These are phyloP conservation scores for Eutrema heterophyllum DNA, from an alignment of 345 rosid genomes.

Conservation along the genomic window DNA sequence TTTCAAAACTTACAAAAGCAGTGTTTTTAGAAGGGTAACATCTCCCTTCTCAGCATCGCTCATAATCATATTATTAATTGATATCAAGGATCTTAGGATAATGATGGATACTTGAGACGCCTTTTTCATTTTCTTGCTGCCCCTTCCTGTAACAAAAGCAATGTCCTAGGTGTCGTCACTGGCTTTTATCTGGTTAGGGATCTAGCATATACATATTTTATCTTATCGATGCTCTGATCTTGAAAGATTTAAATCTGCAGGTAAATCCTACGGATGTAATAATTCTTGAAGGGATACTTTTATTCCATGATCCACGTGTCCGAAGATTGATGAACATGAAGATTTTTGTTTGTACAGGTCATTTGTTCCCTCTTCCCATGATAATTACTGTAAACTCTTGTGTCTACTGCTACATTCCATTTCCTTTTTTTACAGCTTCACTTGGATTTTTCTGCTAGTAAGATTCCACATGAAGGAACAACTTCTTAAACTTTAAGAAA, in stretches of 20 bases:
- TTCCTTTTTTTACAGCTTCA: not conserved
- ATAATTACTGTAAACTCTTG: conserved; percentile 9
- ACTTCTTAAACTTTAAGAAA: not conserved
- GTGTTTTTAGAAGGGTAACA: conserved; percentile 63
- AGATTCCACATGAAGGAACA: conserved; percentile 1
- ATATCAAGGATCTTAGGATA: not conserved
- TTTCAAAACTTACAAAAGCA: conserved; percentile 77
- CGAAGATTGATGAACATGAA: conserved; percentile 96
- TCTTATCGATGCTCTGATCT: conserved; percentile 1
- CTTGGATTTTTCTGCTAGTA: not conserved
- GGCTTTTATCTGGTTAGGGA: not conserved
- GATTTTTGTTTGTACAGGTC: conserved; percentile 97
- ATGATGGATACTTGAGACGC: not conserved
- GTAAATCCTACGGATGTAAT: conserved; percentile 95
- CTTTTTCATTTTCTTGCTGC: not conserved
- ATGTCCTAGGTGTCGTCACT: conserved; percentile 1
- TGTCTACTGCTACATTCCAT: not conserved
- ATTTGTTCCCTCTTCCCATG: not conserved
- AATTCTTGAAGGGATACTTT: conserved; percentile 89
- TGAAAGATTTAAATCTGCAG: conserved; percentile 36
- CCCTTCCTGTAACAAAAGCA: not conserved
- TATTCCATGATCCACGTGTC: conserved; percentile 85
- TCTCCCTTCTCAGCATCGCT: conserved; percentile 1
- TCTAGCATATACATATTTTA: not conserved
- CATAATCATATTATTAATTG: not conserved